These are phyloP conservation scores for Euphorbia lathyris DNA, from an alignment of 345 rosid genomes.

Conservation along the genomic window DNA sequence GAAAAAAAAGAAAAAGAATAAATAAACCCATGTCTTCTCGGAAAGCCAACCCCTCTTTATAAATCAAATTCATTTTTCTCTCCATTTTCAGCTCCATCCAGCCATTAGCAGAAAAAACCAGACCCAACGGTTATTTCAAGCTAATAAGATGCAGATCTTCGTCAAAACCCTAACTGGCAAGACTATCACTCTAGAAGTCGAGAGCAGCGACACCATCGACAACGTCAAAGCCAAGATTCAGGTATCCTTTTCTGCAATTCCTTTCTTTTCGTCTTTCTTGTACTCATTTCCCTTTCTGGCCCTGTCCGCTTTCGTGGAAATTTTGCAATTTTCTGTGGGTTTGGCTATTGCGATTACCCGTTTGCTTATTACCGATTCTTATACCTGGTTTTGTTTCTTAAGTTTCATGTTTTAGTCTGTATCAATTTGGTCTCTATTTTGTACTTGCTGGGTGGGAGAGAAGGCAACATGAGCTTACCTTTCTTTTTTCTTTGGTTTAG, in stretches of 20 bases:
- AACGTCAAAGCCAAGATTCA: constrained; percentile 31
- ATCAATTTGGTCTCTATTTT: neutral
- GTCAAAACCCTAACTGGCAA: constrained; percentile 29
- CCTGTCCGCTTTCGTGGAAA: too few relatives aligned
- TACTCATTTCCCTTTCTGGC: too few relatives aligned
- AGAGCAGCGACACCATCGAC: constrained; percentile 29
- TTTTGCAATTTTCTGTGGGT: neutral
- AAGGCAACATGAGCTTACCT: neutral
- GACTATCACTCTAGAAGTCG: constrained; percentile 31
- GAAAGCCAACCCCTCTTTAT: too few relatives aligned
- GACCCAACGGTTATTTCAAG: too few relatives aligned
- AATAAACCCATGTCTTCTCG: too few relatives aligned
- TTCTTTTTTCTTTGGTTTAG: neutral
- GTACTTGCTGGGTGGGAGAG: neutral
- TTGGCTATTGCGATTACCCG: neutral
- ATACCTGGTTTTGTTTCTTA: neutral
- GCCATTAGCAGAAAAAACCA: neutral
- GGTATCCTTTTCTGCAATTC: neutral
- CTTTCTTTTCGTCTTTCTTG: neutral
- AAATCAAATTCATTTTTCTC: too few relatives aligned
- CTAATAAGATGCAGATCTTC: constrained; percentile 35
- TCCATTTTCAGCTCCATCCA: too few relatives aligned
- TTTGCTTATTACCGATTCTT: neutral
- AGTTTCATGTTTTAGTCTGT: neutral
- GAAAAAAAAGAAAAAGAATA: too few relatives aligned